These are phyloP conservation scores for Daldinia loculata DNA, from an alignment of 495 filamentous ascomycete species.

Conservation along the genomic window DNA sequence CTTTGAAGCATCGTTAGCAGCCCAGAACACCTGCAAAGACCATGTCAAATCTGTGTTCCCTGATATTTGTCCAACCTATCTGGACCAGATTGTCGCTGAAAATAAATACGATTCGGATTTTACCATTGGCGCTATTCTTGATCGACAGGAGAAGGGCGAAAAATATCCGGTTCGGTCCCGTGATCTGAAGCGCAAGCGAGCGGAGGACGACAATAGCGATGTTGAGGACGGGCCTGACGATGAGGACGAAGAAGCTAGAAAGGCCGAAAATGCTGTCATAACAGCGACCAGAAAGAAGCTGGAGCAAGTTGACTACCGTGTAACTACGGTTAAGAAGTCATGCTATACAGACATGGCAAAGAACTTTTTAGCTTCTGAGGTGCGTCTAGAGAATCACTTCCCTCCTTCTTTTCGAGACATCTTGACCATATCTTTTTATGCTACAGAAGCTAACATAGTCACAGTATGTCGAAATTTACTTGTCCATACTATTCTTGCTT, in stretches of 20 bases:
- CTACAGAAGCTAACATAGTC: conserved; percentile 23
- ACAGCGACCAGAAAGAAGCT: not conserved
- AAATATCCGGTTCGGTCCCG: conserved; percentile 45
- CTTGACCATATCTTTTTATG: not conserved
- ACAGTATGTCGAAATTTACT: conserved; percentile 17
- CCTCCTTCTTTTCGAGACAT: not conserved
- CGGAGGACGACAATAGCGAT: conserved; percentile 26
- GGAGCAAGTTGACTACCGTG: not conserved
- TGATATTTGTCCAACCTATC: conserved; percentile 50
- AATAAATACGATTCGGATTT: conserved; percentile 29
- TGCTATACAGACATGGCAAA: not conserved
- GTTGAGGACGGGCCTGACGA: conserved; percentile 11
- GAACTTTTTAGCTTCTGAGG: conserved; percentile 13
- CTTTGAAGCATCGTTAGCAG: too few relatives aligned
- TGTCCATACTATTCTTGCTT: not conserved
- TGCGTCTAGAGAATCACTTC: not conserved
- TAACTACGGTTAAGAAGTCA: not conserved
- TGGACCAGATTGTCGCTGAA: conserved; percentile 22
- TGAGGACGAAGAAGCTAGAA: not conserved
- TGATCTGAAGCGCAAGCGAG: conserved; percentile 51
- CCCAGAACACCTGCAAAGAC: conserved; percentile 30
- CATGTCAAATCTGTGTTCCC: conserved; percentile 48
- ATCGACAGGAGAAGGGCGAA: conserved; percentile 46
- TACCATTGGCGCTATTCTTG: conserved; percentile 44
- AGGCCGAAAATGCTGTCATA: not conserved